A percentile compares a stretch with the other conserved stretches of the same genome.
These are phyloP conservation scores for Irpex lacteus DNA, from an alignment of 1,284 basidiomycete genomes.

Conservation along the genomic window DNA sequence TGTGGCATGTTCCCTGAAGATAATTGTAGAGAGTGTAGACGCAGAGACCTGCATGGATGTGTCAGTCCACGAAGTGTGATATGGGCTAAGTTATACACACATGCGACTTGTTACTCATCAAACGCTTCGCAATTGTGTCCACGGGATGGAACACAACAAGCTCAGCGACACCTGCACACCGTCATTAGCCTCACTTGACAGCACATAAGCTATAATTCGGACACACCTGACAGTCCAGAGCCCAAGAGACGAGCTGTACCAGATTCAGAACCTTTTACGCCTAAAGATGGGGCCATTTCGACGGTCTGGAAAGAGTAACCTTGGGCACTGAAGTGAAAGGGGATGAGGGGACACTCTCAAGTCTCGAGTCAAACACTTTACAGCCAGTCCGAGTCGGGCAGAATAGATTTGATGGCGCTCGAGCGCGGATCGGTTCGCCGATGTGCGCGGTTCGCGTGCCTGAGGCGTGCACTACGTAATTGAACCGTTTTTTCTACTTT, in stretches of 20 bases:
- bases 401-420: neutral
- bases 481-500: neutral
- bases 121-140: slow-evolving; percentile 94
- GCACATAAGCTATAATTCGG: neutral
- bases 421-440: neutral
- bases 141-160: slow-evolving; percentile 89
- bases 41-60: slow-evolving; percentile 51
- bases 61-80: slow-evolving; percentile 4
- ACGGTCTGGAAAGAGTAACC: neutral
- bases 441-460: neutral
- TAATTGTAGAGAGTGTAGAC: slow-evolving; percentile 65
- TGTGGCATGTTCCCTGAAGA: slow-evolving; percentile 85
- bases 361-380: neutral
- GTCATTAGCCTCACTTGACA: neutral
- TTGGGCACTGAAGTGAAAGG: neutral
- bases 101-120: slow-evolving; percentile 96
- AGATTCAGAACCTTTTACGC: slow-evolving; percentile 79
- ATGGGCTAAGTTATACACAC: slow-evolving; percentile 32
- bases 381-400: neutral
- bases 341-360: neutral
- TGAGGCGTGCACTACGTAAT: neutral
- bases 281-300: slow-evolving; percentile 59
- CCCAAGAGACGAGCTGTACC: slow-evolving; percentile 90
- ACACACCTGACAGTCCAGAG: slow-evolving; percentile 85
- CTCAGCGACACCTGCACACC: slow-evolving; percentile 81